Evolutionary conservation across 2,329 filamentous ascomycete genomes (phyloP).

Genomic region (Acarospora socialis): DNA sequence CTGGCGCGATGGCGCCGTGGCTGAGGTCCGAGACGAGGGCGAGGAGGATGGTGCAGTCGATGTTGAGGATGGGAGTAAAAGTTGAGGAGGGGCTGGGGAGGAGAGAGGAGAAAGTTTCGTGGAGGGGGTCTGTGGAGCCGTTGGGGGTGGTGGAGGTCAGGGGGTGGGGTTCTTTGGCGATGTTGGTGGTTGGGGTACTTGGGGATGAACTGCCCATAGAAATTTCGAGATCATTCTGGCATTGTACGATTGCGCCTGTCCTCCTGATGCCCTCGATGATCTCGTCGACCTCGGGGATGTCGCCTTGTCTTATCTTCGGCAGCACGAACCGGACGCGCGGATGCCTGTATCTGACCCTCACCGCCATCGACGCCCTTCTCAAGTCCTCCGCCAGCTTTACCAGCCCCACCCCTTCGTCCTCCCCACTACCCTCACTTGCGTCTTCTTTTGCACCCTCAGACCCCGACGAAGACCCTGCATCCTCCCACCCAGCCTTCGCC

Average conservation of each 20-base stretch:
- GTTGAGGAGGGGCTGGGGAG: constrained; percentile 27
- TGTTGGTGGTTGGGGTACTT: background rate
- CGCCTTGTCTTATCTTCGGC: constrained; percentile 40
- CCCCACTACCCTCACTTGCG: constrained; percentile 17
- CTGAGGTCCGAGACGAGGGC: constrained; percentile 62
- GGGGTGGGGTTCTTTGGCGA: background rate
- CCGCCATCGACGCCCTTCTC: constrained; percentile 40
- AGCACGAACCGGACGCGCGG: constrained; percentile 47
- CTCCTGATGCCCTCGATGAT: constrained; percentile 42
- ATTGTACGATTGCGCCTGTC: constrained; percentile 32
- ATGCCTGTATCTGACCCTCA: constrained; percentile 43
- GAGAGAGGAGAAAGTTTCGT: constrained; percentile 19
- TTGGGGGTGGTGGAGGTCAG: background rate
- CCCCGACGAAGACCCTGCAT: constrained; percentile 29
- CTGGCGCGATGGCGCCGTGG: constrained; percentile 36
- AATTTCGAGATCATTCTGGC: constrained; percentile 11
- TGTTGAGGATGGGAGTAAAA: constrained; percentile 31
- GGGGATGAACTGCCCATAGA: background rate
- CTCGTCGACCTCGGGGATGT: constrained; percentile 39
- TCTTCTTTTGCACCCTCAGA: constrained; percentile 29
- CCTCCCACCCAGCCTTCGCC: constrained; percentile 52
- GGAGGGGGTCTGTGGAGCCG: background rate
- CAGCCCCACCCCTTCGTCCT: constrained; percentile 43
- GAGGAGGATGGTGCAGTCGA: constrained; percentile 51
- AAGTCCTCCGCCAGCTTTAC: constrained; percentile 47